A percentile compares a stretch with the other conserved stretches of the same genome.
phyloP scores from a whole-genome alignment of 768 basidiomycete species.

The Collybia nuda region DNA sequence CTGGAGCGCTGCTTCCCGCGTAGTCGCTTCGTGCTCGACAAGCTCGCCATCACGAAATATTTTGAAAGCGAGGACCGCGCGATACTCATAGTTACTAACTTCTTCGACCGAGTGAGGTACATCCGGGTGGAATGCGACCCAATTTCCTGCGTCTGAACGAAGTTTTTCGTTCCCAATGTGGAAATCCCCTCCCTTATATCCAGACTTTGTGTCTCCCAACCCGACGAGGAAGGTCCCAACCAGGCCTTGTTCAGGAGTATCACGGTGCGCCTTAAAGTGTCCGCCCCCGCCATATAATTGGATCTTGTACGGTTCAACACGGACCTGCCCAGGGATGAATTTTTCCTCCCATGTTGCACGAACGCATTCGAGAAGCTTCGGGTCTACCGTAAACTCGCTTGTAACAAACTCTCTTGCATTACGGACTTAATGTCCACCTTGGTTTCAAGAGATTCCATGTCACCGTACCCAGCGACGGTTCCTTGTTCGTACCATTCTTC shows the following conservation, averaged over 20 bases:
- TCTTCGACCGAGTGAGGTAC: constrained; percentile 18
- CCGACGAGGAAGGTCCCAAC: constrained; percentile 32
- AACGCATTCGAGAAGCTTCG: background rate
- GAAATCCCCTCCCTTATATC: constrained; percentile 1
- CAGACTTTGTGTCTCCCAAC: constrained; percentile 18
- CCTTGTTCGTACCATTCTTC: constrained; percentile 2
- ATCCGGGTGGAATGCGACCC: constrained; percentile 32
- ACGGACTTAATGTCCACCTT: background rate
- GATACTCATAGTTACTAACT: constrained; percentile 15
- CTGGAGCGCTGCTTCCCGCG: background rate
- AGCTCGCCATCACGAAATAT: constrained; percentile 18
- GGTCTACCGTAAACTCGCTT: constrained; percentile 1
- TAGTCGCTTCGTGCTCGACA: constrained; percentile 2
- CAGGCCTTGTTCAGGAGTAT: constrained; percentile 24
- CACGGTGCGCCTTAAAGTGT: constrained; percentile 24
- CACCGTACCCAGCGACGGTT: constrained; percentile 3
- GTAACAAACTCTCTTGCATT: constrained; percentile 5
- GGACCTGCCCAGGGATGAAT: constrained; percentile 20
- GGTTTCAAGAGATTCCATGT: background rate
- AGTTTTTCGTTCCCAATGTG: background rate
- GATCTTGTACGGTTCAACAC: constrained; percentile 30
- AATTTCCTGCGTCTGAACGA: constrained; percentile 8
- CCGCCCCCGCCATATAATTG: constrained; percentile 26
- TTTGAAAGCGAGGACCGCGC: constrained; percentile 29
- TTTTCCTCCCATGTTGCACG: constrained; percentile 1